Evolutionary conservation across 148 eudicot genomes (phyloP).

Genomic region (Fagopyrum homotropicum): DNA sequence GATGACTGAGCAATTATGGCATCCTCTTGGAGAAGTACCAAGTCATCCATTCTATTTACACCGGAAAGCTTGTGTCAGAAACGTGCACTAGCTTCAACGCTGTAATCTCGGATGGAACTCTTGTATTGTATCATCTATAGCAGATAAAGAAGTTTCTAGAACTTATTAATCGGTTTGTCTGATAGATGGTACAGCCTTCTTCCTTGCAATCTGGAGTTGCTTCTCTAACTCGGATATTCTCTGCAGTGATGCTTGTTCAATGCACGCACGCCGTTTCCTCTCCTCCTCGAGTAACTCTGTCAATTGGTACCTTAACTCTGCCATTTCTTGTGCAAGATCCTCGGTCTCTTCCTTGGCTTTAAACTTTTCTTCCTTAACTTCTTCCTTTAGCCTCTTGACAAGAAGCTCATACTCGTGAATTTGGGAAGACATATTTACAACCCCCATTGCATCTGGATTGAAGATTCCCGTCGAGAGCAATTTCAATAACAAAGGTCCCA

Average conservation of each 20-base stretch:
- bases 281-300: slow-evolving; percentile 74
- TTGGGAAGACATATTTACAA: slow-evolving; percentile 26
- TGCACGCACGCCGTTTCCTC: slow-evolving; percentile 55
- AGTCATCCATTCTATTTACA: slow-evolving; percentile 1
- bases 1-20: neutral
- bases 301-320: slow-evolving; percentile 72
- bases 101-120: neutral
- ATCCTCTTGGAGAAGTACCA: neutral
- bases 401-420: slow-evolving; percentile 43
- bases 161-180: neutral
- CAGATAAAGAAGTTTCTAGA: neutral
- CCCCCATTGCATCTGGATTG: slow-evolving; percentile 23
- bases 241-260: slow-evolving; percentile 67
- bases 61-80: neutral
- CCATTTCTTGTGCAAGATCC: slow-evolving; percentile 91
- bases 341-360: slow-evolving; percentile 82
- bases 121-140: neutral
- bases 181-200: slow-evolving; percentile 16
- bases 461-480: slow-evolving; percentile 24
- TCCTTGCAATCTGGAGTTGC: slow-evolving; percentile 29
- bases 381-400: slow-evolving; percentile 53
- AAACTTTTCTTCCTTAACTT: slow-evolving; percentile 47
- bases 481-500: slow-evolving; percentile 33
- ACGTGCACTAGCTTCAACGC: neutral
- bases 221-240: slow-evolving; percentile 78